These are phyloP conservation scores for Penicillium lagena DNA, from an alignment of 495 filamentous ascomycete genomes.

Conservation along the genomic window DNA sequence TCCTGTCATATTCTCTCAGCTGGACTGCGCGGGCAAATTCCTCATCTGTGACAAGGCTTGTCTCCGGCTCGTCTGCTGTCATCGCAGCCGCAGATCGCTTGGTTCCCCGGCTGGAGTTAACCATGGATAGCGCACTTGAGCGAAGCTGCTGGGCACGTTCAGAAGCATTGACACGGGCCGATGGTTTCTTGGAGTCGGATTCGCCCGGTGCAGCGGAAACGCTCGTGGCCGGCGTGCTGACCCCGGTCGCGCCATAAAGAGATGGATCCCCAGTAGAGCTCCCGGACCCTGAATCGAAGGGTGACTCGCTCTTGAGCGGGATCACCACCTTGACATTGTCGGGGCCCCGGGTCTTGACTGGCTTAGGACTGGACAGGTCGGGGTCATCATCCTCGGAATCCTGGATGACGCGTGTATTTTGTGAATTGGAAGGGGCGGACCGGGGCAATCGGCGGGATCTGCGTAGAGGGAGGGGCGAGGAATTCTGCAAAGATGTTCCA, in stretches of 20 bases:
- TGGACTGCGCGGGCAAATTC: conserved; percentile 55
- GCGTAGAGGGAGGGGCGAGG: conserved; percentile 13
- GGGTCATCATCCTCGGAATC: conserved; percentile 21
- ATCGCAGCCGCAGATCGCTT: conserved; percentile 25
- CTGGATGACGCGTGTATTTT: conserved; percentile 10
- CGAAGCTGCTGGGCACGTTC: conserved; percentile 35
- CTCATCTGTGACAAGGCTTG: conserved; percentile 37
- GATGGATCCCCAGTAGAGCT: conserved; percentile 23
- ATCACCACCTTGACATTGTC: conserved; percentile 33
- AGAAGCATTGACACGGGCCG: conserved; percentile 31
- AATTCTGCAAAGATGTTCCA: conserved; percentile 12
- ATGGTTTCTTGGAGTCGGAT: conserved; percentile 20
- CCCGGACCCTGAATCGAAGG: conserved; percentile 14
- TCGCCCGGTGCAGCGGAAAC: conserved; percentile 52
- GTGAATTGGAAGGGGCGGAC: conserved; percentile 13
- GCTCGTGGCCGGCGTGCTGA: conserved; percentile 75
- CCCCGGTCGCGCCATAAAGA: conserved; percentile 48
- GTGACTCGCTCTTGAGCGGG: conserved; percentile 21
- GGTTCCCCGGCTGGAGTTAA: conserved; percentile 15
- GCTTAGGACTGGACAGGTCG: neutral
- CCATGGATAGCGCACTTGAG: conserved; percentile 29
- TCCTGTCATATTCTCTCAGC: conserved; percentile 50
- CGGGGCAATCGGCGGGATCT: conserved; percentile 17
- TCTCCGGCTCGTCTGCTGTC: conserved; percentile 25
- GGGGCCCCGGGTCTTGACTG: neutral